phyloP scores from a whole-genome alignment of 768 basidiomycete genomes.

The Mrakia frigida region DNA sequence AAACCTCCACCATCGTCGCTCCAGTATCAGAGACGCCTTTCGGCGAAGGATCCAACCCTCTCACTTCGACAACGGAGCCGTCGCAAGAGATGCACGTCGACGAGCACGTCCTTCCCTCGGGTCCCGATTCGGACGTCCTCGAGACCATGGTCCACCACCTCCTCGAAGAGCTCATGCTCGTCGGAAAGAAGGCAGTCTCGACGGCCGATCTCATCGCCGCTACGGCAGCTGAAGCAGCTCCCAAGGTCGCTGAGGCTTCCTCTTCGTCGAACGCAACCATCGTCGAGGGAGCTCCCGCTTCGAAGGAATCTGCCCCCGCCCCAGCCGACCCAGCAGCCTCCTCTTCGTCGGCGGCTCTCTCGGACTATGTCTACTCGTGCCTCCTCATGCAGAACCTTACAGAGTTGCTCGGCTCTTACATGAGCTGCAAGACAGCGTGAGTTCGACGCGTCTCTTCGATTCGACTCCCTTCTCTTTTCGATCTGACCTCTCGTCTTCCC shows the following conservation, averaged over 20 bases:
- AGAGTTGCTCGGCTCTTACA: conserved; percentile 88
- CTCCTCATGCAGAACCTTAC: conserved; percentile 51
- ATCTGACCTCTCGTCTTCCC: background rate
- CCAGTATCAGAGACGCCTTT: conserved; percentile 18
- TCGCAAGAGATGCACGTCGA: conserved; percentile 38
- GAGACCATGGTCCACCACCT: conserved; percentile 56
- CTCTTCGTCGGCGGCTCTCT: conserved; percentile 1
- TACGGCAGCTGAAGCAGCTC: background rate
- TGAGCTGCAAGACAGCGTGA: conserved; percentile 75
- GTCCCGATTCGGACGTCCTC: conserved; percentile 42
- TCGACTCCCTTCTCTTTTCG: background rate
- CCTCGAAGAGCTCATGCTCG: conserved; percentile 62
- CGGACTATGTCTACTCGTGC: conserved; percentile 37
- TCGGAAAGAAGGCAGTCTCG: conserved; percentile 50
- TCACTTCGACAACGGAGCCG: background rate
- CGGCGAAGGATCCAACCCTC: conserved; percentile 34
- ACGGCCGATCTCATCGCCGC: conserved; percentile 5
- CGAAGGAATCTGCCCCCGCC: background rate
- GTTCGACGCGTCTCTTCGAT: background rate
- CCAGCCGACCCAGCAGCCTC: background rate
- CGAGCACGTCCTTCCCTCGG: conserved; percentile 43
- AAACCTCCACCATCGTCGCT: conserved; percentile 32
- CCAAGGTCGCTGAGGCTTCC: background rate
- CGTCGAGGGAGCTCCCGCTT: too few species aligned
- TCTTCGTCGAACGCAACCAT: background rate